Conservation (phyloP, 495 filamentous ascomycete genomes). For the Xylaria nigripes region DNA sequence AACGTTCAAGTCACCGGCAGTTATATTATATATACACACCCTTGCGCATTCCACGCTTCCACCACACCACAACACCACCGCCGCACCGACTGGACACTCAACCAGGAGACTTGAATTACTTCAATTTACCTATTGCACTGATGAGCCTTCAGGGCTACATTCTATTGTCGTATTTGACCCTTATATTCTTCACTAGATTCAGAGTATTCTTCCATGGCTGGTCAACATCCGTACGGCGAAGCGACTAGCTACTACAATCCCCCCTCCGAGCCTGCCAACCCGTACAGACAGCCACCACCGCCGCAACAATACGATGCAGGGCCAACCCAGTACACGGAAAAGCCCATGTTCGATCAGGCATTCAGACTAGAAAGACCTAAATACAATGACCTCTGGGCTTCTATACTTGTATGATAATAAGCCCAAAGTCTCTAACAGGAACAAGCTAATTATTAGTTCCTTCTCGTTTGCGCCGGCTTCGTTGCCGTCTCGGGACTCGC, state of each 20-base stretch:
- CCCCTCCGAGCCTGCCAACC: conserved; percentile 4
- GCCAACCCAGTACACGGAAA: conserved; percentile 25
- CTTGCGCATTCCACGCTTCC: conserved; percentile 1
- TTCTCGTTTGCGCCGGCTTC: conserved; percentile 67
- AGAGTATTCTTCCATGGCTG: conserved; percentile 11
- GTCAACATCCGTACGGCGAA: conserved; percentile 18
- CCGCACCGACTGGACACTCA: not conserved
- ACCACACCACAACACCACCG: not conserved
- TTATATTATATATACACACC: too few relatives aligned
- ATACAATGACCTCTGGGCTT: conserved; percentile 84
- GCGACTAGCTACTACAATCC: conserved; percentile 18
- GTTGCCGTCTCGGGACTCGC: conserved; percentile 67
- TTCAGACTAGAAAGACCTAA: conserved; percentile 78
- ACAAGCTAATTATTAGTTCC: conserved; percentile 32
- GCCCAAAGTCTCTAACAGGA: not conserved
- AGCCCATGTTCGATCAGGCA: conserved; percentile 63
- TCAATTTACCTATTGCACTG: too few relatives aligned
- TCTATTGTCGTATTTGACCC: not conserved
- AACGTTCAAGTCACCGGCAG: too few relatives aligned
- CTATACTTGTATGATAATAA: conserved; percentile 48
- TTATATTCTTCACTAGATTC: not conserved
- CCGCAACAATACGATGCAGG: conserved; percentile 12
- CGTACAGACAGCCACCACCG: conserved; percentile 13
- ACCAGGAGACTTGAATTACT: too few relatives aligned
- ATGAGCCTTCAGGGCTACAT: too few relatives aligned